Percentiles rank a stretch among this genome's conserved stretches.
Conservation (phyloP, 148 eudicot genomes). For the Arctostaphylos glauca region DNA sequence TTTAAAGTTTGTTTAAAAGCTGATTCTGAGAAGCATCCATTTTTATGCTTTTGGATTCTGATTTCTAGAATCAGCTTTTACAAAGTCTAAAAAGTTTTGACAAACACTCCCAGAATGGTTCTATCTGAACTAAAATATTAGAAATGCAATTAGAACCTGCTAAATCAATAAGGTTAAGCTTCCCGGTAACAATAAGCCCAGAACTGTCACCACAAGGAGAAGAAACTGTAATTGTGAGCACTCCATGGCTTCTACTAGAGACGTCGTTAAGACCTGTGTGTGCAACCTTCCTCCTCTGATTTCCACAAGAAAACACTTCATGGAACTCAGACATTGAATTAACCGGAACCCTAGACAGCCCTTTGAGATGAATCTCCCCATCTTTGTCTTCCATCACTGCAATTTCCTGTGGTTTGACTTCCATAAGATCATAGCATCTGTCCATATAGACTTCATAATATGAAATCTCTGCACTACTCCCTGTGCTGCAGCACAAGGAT, state of each 20-base stretch:
- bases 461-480: constrained; percentile 55
- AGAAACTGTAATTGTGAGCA: constrained; percentile 56
- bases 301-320: constrained; percentile 58
- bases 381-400: constrained; percentile 71
- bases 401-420: constrained; percentile 66
- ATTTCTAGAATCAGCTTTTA: not conserved
- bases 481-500: constrained; percentile 56
- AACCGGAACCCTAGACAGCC: constrained; percentile 62
- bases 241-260: constrained; percentile 93
- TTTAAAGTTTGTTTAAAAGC: not conserved
- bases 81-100: not conserved
- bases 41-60: not conserved
- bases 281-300: constrained; percentile 81
- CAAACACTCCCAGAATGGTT: not conserved
- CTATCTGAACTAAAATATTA: not conserved
- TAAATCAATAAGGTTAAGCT: constrained; percentile 87
- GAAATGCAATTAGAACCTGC: constrained; percentile 49
- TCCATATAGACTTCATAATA: constrained; percentile 91
- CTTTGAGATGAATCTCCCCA: constrained; percentile 69
- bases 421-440: constrained; percentile 83
- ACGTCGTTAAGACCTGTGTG: constrained; percentile 81
- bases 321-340: constrained; percentile 56
- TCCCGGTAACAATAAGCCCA: constrained; percentile 42
- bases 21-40: not conserved
- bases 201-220: constrained; percentile 37